A percentile compares a stretch with the other conserved stretches of the same genome.
Evolutionary conservation across 2,329 filamentous ascomycete species (phyloP).

Genomic region (Westerdykella aurantiaca): DNA sequence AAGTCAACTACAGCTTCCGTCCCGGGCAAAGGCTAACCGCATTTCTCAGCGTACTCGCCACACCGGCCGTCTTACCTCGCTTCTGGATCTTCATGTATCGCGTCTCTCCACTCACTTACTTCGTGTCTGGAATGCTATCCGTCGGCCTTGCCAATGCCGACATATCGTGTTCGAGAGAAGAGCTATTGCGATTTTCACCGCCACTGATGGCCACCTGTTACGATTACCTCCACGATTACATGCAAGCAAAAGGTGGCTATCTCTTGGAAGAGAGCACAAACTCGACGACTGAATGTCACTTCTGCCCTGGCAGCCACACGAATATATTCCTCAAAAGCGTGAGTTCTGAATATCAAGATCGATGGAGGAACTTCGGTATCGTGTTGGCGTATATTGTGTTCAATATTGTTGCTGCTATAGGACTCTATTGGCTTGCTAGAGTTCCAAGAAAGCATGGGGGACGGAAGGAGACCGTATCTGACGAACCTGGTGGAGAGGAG

Average conservation of each 20-base stretch:
- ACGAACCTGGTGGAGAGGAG: no score
- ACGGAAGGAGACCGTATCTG: no score
- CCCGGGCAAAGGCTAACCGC: no score
- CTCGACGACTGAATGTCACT: slow-evolving; percentile 26
- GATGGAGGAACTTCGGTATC: slow-evolving; percentile 47
- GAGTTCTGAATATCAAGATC: slow-evolving; percentile 33
- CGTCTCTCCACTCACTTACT: slow-evolving; percentile 70
- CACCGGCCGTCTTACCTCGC: slow-evolving; percentile 53
- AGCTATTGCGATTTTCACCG: slow-evolving; percentile 59
- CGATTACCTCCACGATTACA: slow-evolving; percentile 46
- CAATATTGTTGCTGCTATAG: slow-evolving; percentile 41
- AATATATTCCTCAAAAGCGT: slow-evolving; percentile 34
- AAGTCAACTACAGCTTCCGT: slow-evolving; percentile 8
- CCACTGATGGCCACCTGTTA: slow-evolving; percentile 53
- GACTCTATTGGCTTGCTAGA: slow-evolving; percentile 45
- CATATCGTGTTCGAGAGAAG: slow-evolving; percentile 61
- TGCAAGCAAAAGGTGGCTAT: slow-evolving; percentile 26
- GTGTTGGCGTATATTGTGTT: slow-evolving; percentile 45
- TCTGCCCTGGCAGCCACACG: slow-evolving; percentile 32
- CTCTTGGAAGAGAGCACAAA: slow-evolving; percentile 26
- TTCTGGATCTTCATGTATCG: slow-evolving; percentile 81
- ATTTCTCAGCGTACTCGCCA: slow-evolving; percentile 55
- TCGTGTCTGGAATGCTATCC: slow-evolving; percentile 64
- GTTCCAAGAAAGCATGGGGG: no score
- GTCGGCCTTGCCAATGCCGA: slow-evolving; percentile 59